These are phyloP conservation scores for Eurotiales sp. DNA, from an alignment of 2,329 filamentous ascomycete genomes.

Conservation along the genomic window DNA sequence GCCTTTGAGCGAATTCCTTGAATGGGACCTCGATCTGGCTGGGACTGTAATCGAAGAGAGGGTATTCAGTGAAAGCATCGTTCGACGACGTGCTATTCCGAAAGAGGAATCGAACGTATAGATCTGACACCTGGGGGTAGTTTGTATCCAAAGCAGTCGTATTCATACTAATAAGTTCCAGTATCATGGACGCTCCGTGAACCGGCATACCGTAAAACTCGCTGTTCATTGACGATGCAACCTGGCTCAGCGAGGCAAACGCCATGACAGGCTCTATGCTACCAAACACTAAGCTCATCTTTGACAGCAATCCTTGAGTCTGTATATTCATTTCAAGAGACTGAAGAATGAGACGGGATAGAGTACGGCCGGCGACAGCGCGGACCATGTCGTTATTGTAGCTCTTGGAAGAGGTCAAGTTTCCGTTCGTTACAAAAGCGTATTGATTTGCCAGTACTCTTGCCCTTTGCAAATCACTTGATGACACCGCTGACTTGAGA, in stretches of 20 bases:
- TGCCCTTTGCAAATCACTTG: conserved; percentile 31
- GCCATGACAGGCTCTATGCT: conserved; percentile 49
- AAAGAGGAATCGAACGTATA: conserved; percentile 55
- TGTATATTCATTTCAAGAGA: conserved; percentile 38
- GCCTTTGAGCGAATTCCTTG: conserved; percentile 46
- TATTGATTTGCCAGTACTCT: conserved; percentile 49
- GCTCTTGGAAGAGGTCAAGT: conserved; percentile 31
- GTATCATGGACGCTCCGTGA: conserved; percentile 47
- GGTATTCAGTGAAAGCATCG: conserved; percentile 38
- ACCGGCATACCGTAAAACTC: conserved; percentile 50
- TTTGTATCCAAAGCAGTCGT: conserved; percentile 23
- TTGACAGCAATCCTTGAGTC: conserved; percentile 33
- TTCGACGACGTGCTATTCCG: conserved; percentile 51
- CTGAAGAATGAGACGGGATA: conserved; percentile 37
- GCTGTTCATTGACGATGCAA: conserved; percentile 35
- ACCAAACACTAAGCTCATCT: conserved; percentile 50
- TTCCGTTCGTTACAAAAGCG: conserved; percentile 46
- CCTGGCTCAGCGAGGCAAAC: conserved; percentile 45
- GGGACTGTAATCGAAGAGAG: conserved; percentile 50
- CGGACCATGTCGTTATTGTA: conserved; percentile 30
- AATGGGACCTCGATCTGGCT: conserved; percentile 47
- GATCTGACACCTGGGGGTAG: conserved; percentile 42
- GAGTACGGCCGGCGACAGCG: conserved; percentile 41
- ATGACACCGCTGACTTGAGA: conserved; percentile 28
- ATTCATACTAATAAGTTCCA: conserved; percentile 50